phyloP scores from a whole-genome alignment of 2,329 filamentous ascomycete species.

The Rhinocladiella mackenziei region DNA sequence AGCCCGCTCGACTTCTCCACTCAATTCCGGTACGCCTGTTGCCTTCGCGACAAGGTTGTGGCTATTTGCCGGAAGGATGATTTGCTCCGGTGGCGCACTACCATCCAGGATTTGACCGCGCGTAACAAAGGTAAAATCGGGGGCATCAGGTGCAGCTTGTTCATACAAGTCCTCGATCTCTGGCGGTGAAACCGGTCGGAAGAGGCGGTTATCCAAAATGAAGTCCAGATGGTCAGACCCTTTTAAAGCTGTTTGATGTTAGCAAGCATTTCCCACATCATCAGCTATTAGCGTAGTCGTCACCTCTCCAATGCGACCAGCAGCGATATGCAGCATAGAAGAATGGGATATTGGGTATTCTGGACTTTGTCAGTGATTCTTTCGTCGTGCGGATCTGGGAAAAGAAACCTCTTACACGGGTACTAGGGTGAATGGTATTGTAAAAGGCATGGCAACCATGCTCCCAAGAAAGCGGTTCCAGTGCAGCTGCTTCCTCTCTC shows the following conservation, averaged over 20 bases:
- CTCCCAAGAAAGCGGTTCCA: slow-evolving; percentile 74
- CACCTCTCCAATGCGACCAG: slow-evolving; percentile 80
- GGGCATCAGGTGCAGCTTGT: slow-evolving; percentile 36
- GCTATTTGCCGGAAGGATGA: slow-evolving; percentile 46
- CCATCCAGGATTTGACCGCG: slow-evolving; percentile 37
- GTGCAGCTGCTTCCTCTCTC: slow-evolving; percentile 76
- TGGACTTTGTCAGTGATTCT: slow-evolving; percentile 38
- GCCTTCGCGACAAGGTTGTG: slow-evolving; percentile 57
- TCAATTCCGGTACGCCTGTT: slow-evolving; percentile 65
- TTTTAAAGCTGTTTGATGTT: slow-evolving; percentile 55
- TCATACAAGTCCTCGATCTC: slow-evolving; percentile 72
- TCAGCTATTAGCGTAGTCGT: slow-evolving; percentile 31
- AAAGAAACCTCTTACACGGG: slow-evolving; percentile 64
- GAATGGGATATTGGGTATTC: slow-evolving; percentile 89
- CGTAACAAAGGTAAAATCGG: slow-evolving; percentile 33
- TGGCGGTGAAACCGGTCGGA: slow-evolving; percentile 62
- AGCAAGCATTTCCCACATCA: slow-evolving; percentile 14
- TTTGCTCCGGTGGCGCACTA: slow-evolving; percentile 39
- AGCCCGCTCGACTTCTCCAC: slow-evolving; percentile 69
- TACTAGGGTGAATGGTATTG: slow-evolving; percentile 74
- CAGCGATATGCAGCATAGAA: slow-evolving; percentile 89
- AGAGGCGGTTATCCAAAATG: slow-evolving; percentile 68
- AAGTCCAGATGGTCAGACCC: slow-evolving; percentile 84
- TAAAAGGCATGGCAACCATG: slow-evolving; percentile 75
- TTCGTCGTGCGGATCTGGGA: slow-evolving; percentile 6